phyloP scores from a whole-genome alignment of 1,284 basidiomycete genomes.

The Leccinum pachyderme region DNA sequence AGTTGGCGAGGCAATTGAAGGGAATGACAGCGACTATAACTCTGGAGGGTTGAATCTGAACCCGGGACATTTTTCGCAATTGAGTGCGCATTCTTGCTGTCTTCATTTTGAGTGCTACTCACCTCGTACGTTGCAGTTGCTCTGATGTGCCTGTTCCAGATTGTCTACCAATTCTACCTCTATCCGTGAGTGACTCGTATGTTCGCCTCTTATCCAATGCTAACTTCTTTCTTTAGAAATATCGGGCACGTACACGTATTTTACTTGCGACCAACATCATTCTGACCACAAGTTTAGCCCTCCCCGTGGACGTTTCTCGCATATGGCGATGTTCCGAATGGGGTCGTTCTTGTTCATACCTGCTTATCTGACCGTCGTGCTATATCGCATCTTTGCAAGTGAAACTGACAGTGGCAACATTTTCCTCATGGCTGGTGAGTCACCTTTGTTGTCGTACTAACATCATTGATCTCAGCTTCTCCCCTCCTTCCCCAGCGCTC shows the following conservation, averaged over 20 bases:
- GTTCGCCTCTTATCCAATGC: conserved; percentile 12
- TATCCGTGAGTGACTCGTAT: conserved; percentile 65
- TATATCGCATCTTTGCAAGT: conserved; percentile 69
- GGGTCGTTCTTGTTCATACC: conserved; percentile 78
- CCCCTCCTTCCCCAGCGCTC: conserved; percentile 43
- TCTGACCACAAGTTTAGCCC: conserved; percentile 38
- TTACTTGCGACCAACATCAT: background rate
- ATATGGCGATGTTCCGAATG: conserved; percentile 81
- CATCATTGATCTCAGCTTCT: conserved; percentile 7
- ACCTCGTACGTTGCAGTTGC: conserved; percentile 49
- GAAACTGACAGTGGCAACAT: conserved; percentile 59
- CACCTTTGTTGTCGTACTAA: background rate
- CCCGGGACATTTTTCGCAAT: conserved; percentile 78
- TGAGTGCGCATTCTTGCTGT: conserved; percentile 55
- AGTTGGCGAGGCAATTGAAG: background rate
- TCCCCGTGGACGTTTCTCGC: conserved; percentile 78
- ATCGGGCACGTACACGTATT: conserved; percentile 47
- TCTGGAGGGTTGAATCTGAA: conserved; percentile 74
- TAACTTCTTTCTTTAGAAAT: conserved; percentile 37
- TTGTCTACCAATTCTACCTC: conserved; percentile 80
- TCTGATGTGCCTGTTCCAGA: conserved; percentile 78
- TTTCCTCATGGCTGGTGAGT: conserved; percentile 68
- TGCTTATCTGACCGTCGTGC: conserved; percentile 68
- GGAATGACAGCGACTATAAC: conserved; percentile 54
- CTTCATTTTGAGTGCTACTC: background rate